Evolutionary conservation across 257 asterid genomes (phyloP).

Genomic region (Scutellaria baicalensis): DNA sequence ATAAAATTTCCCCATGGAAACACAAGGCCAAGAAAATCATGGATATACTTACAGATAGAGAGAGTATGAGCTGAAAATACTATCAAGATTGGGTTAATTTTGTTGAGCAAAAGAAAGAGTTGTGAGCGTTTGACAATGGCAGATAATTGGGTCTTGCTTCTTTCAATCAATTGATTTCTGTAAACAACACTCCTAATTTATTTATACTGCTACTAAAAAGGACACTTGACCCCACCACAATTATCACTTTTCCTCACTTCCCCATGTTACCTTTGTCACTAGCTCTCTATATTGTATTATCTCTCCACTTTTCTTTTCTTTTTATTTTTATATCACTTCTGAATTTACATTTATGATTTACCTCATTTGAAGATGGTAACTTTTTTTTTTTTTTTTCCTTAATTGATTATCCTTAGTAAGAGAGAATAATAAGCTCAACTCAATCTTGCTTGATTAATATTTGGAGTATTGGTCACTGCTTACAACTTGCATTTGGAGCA

Average conservation of each 20-base stretch:
- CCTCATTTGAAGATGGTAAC: too few relatives aligned
- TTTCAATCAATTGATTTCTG: not conserved
- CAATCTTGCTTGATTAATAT: too few relatives aligned
- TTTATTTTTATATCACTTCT: too few relatives aligned
- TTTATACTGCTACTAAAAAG: slow-evolving; percentile 18
- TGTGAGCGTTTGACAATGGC: slow-evolving; percentile 17
- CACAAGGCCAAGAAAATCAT: not conserved
- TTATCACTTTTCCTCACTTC: slow-evolving; percentile 16
- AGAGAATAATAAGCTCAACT: too few relatives aligned
- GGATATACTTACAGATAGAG: slow-evolving; percentile 21
- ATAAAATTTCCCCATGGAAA: not conserved
- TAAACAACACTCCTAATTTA: slow-evolving; percentile 15
- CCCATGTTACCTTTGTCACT: slow-evolving; percentile 29
- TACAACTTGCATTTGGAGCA: too few relatives aligned
- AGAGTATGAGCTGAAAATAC: slow-evolving; percentile 14
- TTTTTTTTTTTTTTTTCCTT: too few relatives aligned
- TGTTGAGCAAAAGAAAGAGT: slow-evolving; percentile 9
- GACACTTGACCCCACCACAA: slow-evolving; percentile 35
- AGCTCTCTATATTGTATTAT: not conserved
- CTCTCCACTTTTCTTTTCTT: not conserved
- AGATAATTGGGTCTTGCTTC: not conserved
- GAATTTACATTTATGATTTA: too few relatives aligned
- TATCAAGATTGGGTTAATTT: not conserved
- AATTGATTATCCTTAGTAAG: too few relatives aligned
- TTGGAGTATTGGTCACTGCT: too few relatives aligned